phyloP scores from a whole-genome alignment of 495 filamentous ascomycete species.

The Stereocaulon alpinum region DNA sequence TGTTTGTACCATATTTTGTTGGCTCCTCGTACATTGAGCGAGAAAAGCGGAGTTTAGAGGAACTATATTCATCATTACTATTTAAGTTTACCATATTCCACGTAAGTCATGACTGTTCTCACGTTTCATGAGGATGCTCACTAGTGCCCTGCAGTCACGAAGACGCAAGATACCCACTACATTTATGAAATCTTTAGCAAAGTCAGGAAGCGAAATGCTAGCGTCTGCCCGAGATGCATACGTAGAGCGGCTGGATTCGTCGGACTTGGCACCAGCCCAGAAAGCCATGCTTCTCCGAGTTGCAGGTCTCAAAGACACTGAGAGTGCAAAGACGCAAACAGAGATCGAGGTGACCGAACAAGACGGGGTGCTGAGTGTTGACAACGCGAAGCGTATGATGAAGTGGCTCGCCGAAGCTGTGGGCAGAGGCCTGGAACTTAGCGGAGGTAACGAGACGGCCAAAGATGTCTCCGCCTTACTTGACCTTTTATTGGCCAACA shows the following conservation, averaged over 20 bases:
- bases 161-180: conserved; percentile 73
- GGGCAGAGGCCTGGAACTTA: conserved; percentile 81
- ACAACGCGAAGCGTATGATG: conserved; percentile 90
- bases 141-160: conserved; percentile 37
- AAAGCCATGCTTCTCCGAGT: conserved; percentile 78
- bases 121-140: background rate
- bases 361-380: conserved; percentile 72
- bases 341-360: conserved; percentile 85
- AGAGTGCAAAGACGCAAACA: conserved; percentile 37
- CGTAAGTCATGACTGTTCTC: conserved; percentile 17
- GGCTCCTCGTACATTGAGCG: conserved; percentile 93
- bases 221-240: conserved; percentile 75
- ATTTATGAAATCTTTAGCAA: conserved; percentile 82
- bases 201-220: conserved; percentile 72
- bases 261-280: conserved; percentile 72
- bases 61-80: conserved; percentile 81
- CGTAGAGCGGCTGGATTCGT: conserved; percentile 72
- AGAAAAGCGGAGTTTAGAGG: conserved; percentile 80
- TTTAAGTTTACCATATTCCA: conserved; percentile 96
- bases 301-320: conserved; percentile 54
- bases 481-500: conserved; percentile 71
- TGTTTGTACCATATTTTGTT: conserved; percentile 92
- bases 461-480: conserved; percentile 87
- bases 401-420: conserved; percentile 97
- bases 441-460: conserved; percentile 74